phyloP scores from a whole-genome alignment of 2,329 filamentous ascomycete species.

The Colletotrichum sp. region DNA sequence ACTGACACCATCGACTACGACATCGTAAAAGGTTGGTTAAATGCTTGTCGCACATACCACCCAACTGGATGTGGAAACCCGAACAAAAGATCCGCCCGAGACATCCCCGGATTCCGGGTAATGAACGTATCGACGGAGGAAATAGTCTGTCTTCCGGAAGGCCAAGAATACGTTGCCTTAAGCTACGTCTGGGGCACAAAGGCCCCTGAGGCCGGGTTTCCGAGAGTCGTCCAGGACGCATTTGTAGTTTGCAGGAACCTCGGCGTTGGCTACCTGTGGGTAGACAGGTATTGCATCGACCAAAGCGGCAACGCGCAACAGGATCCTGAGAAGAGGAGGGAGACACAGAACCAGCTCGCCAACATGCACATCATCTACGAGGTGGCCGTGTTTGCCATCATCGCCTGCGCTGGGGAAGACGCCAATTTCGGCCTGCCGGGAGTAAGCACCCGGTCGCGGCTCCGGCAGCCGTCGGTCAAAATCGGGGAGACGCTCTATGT shows the following conservation, averaged over 20 bases:
- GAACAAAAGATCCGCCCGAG: neutral
- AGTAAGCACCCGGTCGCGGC: conserved; percentile 31
- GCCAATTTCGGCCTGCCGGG: conserved; percentile 40
- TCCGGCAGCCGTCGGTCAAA: conserved; percentile 26
- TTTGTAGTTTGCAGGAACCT: conserved; percentile 34
- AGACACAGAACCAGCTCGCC: conserved; percentile 28
- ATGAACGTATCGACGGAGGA: neutral
- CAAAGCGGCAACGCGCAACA: conserved; percentile 13
- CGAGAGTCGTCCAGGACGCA: conserved; percentile 24
- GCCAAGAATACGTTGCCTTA: conserved; percentile 30
- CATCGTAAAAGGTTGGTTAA: neutral
- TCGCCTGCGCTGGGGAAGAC: conserved; percentile 39
- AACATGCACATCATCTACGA: conserved; percentile 46
- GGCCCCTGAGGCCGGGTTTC: neutral
- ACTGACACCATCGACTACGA: neutral
- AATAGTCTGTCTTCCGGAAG: neutral
- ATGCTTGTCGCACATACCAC: neutral
- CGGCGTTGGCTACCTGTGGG: conserved; percentile 42
- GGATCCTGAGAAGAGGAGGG: conserved; percentile 17
- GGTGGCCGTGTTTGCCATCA: conserved; percentile 38
- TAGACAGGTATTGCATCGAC: conserved; percentile 41
- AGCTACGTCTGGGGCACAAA: conserved; percentile 38
- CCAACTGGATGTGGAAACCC: neutral
- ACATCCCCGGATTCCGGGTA: neutral
- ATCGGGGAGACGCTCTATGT: conserved; percentile 16